phyloP scores from a whole-genome alignment of 768 basidiomycete genomes.

The Suillus placidus region DNA sequence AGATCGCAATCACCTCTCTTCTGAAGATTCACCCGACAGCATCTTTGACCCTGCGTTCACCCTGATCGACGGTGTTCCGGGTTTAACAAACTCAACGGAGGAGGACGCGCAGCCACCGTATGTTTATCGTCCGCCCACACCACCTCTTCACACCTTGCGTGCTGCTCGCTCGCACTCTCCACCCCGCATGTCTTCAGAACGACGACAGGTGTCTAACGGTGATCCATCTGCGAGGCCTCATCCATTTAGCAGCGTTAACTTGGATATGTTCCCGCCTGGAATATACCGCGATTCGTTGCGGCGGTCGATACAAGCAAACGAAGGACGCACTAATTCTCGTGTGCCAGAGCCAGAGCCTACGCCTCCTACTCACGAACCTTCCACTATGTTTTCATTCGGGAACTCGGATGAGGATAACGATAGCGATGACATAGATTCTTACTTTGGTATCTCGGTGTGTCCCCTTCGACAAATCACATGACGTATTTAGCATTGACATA shows the following conservation, averaged over 20 bases:
- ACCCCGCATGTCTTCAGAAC: neutral
- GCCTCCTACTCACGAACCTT: neutral
- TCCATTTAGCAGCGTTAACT: constrained; percentile 34
- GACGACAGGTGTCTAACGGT: neutral
- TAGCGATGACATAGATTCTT: constrained; percentile 7
- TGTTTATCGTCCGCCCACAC: neutral
- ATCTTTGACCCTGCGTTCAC: constrained; percentile 1
- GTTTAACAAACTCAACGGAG: neutral
- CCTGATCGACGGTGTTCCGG: neutral
- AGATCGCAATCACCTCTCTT: neutral
- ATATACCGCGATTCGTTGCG: constrained; percentile 36
- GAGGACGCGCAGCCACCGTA: neutral
- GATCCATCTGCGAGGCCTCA: constrained; percentile 19
- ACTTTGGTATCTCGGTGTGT: neutral
- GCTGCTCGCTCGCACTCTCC: constrained; percentile 3
- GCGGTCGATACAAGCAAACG: constrained; percentile 19
- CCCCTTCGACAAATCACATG: neutral
- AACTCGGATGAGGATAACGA: constrained; percentile 10
- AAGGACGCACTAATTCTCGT: constrained; percentile 13
- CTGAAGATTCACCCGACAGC: neutral
- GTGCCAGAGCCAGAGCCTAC: neutral
- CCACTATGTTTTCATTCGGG: neutral
- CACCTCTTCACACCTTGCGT: constrained; percentile 2
- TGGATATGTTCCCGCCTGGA: constrained; percentile 35
- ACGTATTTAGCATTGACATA: neutral